These are phyloP conservation scores for Pseudogymnoascus sp. DNA, from an alignment of 2,329 filamentous ascomycete species.

Conservation along the genomic window DNA sequence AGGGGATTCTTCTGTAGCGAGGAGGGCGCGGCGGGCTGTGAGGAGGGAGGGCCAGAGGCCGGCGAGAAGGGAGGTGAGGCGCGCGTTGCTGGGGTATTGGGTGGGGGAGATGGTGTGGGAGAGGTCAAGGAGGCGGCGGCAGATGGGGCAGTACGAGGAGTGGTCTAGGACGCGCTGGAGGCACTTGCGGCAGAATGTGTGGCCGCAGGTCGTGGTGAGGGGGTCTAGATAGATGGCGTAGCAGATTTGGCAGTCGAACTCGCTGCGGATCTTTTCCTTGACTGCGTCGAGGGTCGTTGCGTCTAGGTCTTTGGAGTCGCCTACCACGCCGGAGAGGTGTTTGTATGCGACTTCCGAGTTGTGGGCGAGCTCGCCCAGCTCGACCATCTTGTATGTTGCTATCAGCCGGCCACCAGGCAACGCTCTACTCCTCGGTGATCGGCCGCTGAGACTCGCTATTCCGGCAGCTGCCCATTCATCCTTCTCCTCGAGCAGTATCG, in stretches of 20 bases:
- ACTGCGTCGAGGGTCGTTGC: slow-evolving; percentile 46
- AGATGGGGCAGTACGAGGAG: slow-evolving; percentile 71
- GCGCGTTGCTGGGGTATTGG: slow-evolving; percentile 49
- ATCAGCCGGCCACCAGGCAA: slow-evolving; percentile 51
- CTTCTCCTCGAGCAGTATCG: slow-evolving; percentile 32
- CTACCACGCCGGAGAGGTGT: slow-evolving; percentile 20
- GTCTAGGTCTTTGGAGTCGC: slow-evolving; percentile 33
- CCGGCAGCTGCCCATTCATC: slow-evolving; percentile 36
- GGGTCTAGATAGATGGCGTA: slow-evolving; percentile 76
- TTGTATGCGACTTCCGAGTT: slow-evolving; percentile 48
- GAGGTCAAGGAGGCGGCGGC: slow-evolving; percentile 55
- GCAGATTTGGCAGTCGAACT: slow-evolving; percentile 85
- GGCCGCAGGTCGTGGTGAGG: slow-evolving; percentile 76
- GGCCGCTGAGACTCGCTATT: slow-evolving; percentile 33
- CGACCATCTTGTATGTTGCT: slow-evolving; percentile 59
- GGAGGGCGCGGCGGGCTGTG: slow-evolving; percentile 45
- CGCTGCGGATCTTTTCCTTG: slow-evolving; percentile 53
- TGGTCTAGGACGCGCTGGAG: slow-evolving; percentile 70
- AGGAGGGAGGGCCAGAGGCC: slow-evolving; percentile 63
- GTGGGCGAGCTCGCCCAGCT: slow-evolving; percentile 50
- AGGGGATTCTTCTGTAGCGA: slow-evolving; percentile 49
- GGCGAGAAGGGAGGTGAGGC: slow-evolving; percentile 54
- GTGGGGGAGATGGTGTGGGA: slow-evolving; percentile 29
- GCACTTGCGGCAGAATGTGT: slow-evolving; percentile 81
- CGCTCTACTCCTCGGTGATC: slow-evolving; percentile 27